Percentiles rank a stretch among this genome's conserved stretches.
Conservation (phyloP, 108 stramenopile genomes). For the Conticribra weissflogii region DNA sequence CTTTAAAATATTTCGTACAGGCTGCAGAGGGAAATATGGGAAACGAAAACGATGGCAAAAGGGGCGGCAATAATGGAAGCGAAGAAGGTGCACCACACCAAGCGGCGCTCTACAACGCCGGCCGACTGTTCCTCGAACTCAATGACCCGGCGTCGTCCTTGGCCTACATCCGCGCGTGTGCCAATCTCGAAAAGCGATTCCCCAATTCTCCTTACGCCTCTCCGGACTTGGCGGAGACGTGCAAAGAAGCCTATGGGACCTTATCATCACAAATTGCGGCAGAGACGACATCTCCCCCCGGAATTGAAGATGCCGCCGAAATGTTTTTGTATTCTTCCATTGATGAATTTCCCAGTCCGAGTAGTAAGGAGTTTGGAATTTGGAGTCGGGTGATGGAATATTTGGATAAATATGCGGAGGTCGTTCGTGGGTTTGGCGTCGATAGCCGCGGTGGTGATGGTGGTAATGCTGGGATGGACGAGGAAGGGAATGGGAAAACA, state of each 20-base stretch:
- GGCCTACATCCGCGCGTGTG: slow-evolving; percentile 40
- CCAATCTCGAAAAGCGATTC: slow-evolving; percentile 14
- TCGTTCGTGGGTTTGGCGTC: slow-evolving; percentile 16
- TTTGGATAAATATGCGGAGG: slow-evolving; percentile 26
- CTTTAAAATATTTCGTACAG: slow-evolving; percentile 46
- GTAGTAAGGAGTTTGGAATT: slow-evolving; percentile 25
- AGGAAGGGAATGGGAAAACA: no score
- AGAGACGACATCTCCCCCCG: slow-evolving; percentile 7
- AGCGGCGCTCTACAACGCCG: slow-evolving; percentile 41
- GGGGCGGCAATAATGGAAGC: background rate
- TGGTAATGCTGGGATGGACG: slow-evolving; percentile 19
- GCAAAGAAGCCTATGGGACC: slow-evolving; percentile 33
- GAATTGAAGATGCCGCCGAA: slow-evolving; percentile 41
- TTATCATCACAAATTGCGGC: slow-evolving; percentile 12
- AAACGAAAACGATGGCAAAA: background rate
- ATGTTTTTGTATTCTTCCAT: slow-evolving; percentile 37
- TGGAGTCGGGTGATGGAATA: slow-evolving; percentile 34
- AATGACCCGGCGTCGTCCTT: slow-evolving; percentile 27
- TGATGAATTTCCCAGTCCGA: slow-evolving; percentile 24
- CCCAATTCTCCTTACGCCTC: slow-evolving; percentile 17
- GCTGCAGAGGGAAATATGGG: background rate
- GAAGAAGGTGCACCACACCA: slow-evolving; percentile 40
- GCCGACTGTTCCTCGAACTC: slow-evolving; percentile 42
- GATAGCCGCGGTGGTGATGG: slow-evolving; percentile 13
- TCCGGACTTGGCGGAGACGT: slow-evolving; percentile 24